These are phyloP conservation scores for Microcos paniculata DNA, from an alignment of 345 rosid genomes.

Conservation along the genomic window DNA sequence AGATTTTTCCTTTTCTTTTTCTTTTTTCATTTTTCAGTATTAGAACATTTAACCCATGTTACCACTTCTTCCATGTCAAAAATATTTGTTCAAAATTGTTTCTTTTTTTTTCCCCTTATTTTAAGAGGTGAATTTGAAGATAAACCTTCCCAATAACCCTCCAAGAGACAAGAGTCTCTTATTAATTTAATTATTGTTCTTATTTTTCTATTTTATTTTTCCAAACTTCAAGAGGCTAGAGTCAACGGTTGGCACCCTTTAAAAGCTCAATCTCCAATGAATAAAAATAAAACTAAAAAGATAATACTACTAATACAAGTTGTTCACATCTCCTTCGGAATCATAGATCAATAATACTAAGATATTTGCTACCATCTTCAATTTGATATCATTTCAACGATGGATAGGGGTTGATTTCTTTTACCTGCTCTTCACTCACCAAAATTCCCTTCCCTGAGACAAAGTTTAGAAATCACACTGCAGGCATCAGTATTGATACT, in stretches of 20 bases:
- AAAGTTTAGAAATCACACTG: neutral
- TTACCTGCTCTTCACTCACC: neutral
- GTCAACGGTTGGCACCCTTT: constrained; percentile 19
- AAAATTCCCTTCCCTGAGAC: neutral
- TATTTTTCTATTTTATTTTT: neutral
- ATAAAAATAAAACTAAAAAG: neutral
- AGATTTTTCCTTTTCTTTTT: neutral
- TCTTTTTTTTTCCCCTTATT: neutral
- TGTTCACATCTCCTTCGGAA: neutral
- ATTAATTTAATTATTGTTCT: neutral
- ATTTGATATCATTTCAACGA: neutral
- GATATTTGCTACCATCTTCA: neutral
- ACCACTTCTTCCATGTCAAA: no score
- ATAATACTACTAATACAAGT: neutral
- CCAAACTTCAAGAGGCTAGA: neutral
- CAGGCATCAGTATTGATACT: neutral
- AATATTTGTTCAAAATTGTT: no score
- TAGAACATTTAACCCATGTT: no score
- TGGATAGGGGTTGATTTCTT: neutral
- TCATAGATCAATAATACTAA: neutral
- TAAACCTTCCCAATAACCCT: neutral
- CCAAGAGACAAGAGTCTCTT: constrained; percentile 1
- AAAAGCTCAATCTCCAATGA: constrained; percentile 12
- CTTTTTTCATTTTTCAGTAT: no score
- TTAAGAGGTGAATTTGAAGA: neutral